Base-by-base conservation (phyloP, 345 rosid genomes). In the Dimocarpus longan region DNA sequence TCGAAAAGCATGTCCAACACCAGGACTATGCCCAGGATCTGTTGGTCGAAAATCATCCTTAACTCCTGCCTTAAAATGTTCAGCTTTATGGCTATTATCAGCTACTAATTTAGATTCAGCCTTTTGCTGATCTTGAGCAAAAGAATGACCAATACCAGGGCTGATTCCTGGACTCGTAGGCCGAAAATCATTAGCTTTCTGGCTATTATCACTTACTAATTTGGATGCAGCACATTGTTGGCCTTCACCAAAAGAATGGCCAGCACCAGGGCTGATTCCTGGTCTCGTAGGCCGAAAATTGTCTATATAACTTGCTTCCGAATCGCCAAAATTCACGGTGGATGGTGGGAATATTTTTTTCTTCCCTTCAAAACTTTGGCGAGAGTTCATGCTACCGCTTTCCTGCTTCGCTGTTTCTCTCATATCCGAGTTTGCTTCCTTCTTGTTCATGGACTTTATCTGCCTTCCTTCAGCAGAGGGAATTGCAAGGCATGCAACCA, bases 21-120 rank as follows among this genome's bases (percentile, higher is more conserved):
- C 85, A 5, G 90, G 90, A 74, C 85, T 90, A 75, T 68, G 76
- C 6, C 89, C 86, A 1, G 85, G 92, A 37, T 76, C 37, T 10
- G 88, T 83, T 10, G 88, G 85, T 19, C 70, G 74, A 52, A 78
- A 86, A 48, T 70, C 78, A 44, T 79, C 78, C 77, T 75, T 37
- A 15, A 22, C 15, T 32, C 28, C 26, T 11, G 70, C 71, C 16
- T 28, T 63, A 15, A 72, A 11, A 37, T 71, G 75, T 46, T 52
- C 54, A 48, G 56, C 80, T 65, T 24, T 59, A 9, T 13, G 46
- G 24, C 44, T 46, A 40, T 22, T 56, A 11, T 8, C 18, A 68
- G 15, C 8, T 26, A 56, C 44, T 32, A 42, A 42, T 42, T 78
- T 52, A 11, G 81, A 43, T 15, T 18, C 68, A 18, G 8, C 71